A percentile compares a stretch with the other conserved stretches of the same genome.
phyloP scores from a whole-genome alignment of 2,329 filamentous ascomycete genomes.

The Pezicula radicicola region DNA sequence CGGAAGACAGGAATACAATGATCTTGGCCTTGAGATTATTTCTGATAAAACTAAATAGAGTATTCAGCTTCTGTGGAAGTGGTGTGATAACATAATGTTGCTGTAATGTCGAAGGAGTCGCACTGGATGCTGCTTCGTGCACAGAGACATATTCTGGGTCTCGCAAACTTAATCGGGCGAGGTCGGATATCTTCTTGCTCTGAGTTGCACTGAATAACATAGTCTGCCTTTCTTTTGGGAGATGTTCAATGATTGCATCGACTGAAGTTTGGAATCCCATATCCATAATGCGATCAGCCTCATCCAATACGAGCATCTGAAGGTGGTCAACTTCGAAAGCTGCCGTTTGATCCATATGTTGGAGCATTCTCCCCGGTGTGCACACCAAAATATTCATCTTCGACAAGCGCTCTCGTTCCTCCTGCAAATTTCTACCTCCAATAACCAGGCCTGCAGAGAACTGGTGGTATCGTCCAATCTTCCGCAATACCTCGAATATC shows the following conservation, averaged over 20 bases:
- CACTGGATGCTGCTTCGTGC: conserved; percentile 74
- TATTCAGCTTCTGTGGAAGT: conserved; percentile 85
- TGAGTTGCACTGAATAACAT: conserved; percentile 95
- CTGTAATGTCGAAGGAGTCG: conserved; percentile 80
- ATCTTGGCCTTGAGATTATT: conserved; percentile 91
- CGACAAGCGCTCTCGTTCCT: conserved; percentile 78
- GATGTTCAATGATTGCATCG: conserved; percentile 88
- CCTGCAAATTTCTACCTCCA: conserved; percentile 84
- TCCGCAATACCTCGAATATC: conserved; percentile 91
- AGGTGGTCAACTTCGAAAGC: conserved; percentile 87
- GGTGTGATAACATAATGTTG: conserved; percentile 91
- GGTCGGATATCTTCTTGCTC: conserved; percentile 88
- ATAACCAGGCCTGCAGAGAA: conserved; percentile 94
- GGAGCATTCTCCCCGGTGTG: conserved; percentile 90
- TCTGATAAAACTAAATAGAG: conserved; percentile 88
- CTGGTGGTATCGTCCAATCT: conserved; percentile 81
- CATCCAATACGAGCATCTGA: conserved; percentile 89
- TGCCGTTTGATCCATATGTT: conserved; percentile 93
- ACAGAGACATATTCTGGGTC: conserved; percentile 96
- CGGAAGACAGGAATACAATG: conserved; percentile 90
- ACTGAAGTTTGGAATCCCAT: conserved; percentile 93
- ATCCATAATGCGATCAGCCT: conserved; percentile 95
- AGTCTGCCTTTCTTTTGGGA: conserved; percentile 83
- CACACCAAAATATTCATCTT: conserved; percentile 98
- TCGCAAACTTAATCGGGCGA: conserved; percentile 81